Percentiles rank a stretch among this genome's conserved stretches.
phyloP scores from a whole-genome alignment of 306 rosid species.

The Prinsepia uniflora region DNA sequence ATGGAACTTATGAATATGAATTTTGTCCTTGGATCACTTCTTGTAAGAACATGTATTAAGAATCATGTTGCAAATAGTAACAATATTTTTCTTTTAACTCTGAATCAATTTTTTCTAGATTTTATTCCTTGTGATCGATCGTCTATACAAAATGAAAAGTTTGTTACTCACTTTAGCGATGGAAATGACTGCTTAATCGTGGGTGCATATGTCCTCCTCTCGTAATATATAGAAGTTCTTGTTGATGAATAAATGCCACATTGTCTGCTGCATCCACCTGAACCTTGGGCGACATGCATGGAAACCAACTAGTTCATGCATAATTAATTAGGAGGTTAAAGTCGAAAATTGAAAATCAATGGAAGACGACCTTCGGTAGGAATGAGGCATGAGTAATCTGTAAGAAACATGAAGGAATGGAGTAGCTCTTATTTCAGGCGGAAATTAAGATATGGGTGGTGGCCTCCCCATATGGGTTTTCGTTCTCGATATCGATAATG shows the following conservation, averaged over 20 bases:
- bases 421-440: conserved; percentile 16
- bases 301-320: not conserved
- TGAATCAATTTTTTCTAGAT: not conserved
- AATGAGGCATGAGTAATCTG: not conserved
- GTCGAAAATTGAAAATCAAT: not conserved
- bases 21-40: not conserved
- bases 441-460: conserved; percentile 37
- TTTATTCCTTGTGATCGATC: no score
- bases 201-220: no score
- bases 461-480: conserved; percentile 59
- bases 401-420: conserved; percentile 47
- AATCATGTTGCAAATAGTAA: not conserved
- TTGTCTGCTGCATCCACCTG: not conserved
- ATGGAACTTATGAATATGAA: conserved; percentile 2
- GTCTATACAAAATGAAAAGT: no score
- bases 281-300: not conserved
- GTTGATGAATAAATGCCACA: no score
- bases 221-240: no score
- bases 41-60: not conserved
- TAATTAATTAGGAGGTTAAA: conserved; percentile 3
- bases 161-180: no score
- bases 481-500: conserved; percentile 11
- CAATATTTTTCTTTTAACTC: not conserved
- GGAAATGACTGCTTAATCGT: no score
- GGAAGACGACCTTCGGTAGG: no score